phyloP scores from a whole-genome alignment of 495 filamentous ascomycete species.

The Lasiosphaeria hispida region DNA sequence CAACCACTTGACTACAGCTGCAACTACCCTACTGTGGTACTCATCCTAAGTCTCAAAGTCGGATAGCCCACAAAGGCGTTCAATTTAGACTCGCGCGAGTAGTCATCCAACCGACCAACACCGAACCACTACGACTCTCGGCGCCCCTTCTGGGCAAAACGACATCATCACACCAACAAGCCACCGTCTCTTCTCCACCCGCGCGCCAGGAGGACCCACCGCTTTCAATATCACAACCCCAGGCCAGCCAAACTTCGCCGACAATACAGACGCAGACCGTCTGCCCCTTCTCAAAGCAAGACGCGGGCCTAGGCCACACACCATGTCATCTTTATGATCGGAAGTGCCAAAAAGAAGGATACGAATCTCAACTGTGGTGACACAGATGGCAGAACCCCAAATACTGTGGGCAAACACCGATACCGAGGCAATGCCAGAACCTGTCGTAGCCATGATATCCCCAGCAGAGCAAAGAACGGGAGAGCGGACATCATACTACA shows the following conservation, averaged over 20 bases:
- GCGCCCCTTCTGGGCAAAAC: slow-evolving; percentile 13
- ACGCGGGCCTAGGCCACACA: too few species aligned
- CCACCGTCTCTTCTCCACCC: not conserved
- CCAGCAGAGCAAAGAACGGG: slow-evolving; percentile 27
- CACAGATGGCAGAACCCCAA: too few species aligned
- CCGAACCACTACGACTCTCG: not conserved
- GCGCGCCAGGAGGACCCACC: not conserved
- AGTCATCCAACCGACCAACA: not conserved
- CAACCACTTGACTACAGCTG: not conserved
- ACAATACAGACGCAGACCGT: not conserved
- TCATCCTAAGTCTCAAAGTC: too few species aligned
- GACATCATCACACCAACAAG: slow-evolving; percentile 34
- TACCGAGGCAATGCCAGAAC: not conserved
- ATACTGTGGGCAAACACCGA: too few species aligned
- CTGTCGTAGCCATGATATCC: slow-evolving; percentile 11
- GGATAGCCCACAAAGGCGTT: too few species aligned
- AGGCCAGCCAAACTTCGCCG: not conserved
- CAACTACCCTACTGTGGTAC: not conserved
- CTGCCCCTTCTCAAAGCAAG: too few species aligned
- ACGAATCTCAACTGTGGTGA: too few species aligned
- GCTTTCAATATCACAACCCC: not conserved
- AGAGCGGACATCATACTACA: slow-evolving; percentile 41
- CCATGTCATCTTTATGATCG: too few species aligned
- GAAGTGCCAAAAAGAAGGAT: too few species aligned
- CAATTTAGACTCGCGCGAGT: too few species aligned